Evolutionary conservation across 768 basidiomycete genomes (phyloP), one percentile per base, ranked within the genome.

Genomic region (Tulasnella sp.): DNA sequence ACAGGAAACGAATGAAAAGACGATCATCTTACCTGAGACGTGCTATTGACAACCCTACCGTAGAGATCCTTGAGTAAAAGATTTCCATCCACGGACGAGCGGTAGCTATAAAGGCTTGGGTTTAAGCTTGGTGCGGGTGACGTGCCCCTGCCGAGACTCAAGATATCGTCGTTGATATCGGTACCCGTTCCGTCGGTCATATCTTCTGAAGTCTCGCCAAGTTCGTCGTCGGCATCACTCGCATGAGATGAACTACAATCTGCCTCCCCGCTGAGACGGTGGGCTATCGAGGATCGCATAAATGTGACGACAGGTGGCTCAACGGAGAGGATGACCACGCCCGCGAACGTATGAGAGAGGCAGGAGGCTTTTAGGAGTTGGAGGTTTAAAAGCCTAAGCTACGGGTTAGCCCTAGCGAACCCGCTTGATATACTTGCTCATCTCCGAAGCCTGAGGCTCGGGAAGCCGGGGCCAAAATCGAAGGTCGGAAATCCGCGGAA

Each of bases 181-280:
- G 27, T 68, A 27, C 18, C 24, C 16, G 62, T 16, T 68, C 62
- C 62, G 34, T 68, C 62, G 24, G 62, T 27, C n/a, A 34, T 36
- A 14, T 52, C 52, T n/a, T 52, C 52, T 52, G 62, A 68, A 34
- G 27, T 18, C 31, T 68, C 62, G 10, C 62, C 62, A 16, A 68
- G 62, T 27, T 68, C 62, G 14, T 68, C 62, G 62, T 68, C 62
- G 27, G 62, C 62, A 18, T 68, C 62, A 68, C 62, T 68, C 31
- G 62, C 16, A 68, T 68, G 62, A 27, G 62, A 68, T 68, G 62
- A 36, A 68, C 62, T 68, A 27, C 12, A 14, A 27, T 68, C 6
- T 10, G 31, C 68, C 79, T 84, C 62, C 81, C 71, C 84, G 40
- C 27, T 75, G 74, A 83, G 77, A 62, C 27, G 31, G 31, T 12